Evolutionary conservation across 495 filamentous ascomycete genomes (phyloP), one percentile per base, ranked within the genome.

Genomic region (Penicillium longicatenatum): DNA sequence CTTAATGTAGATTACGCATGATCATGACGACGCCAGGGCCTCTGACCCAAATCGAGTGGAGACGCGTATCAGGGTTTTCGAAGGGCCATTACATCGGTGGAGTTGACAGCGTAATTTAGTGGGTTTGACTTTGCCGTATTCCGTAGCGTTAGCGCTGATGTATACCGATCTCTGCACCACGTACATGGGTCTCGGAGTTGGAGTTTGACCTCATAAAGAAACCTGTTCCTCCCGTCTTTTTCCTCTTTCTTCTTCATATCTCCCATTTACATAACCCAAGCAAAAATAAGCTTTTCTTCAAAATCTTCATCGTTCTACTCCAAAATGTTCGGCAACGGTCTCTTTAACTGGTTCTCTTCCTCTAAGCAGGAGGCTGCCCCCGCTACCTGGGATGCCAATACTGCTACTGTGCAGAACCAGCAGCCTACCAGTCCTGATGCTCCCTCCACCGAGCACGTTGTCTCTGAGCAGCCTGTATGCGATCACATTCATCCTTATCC

Each of bases 381-480:
- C 31, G 49, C 61, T 20, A 67, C 69, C 60, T 74, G 70, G 67
- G 66, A 73, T 52, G 58, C 71, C 26, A 61, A 62, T 44, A 72
- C 75, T 14, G 56, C 71, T 33, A 63, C 63, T 33, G 67, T 75
- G 63, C 68, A 77, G 29, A 63, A 50, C 49, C 56, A 65, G 42
- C 76, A 78, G 59, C 76, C 72, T 8, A 64, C 61, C 26, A 71
- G 69, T 57, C 70, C 71, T 19, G 59, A 61, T 16, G 69, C 67
- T 19, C 72, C 70, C 30, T 56, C 57, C n/a, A 64, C 61, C 2
- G 52, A 74, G 42, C 62, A 55, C 14, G 62, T 69, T 12, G 60
- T 72, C 11, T 58, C 63, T 12, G 68, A 75, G 65, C 72, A 78
- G 61, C 72, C 75, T 14, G 75, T 77, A 66, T 2, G 69, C 55